These are phyloP conservation scores for Chiua sp. DNA, from an alignment of 1,284 basidiomycete species.

Conservation along the genomic window DNA sequence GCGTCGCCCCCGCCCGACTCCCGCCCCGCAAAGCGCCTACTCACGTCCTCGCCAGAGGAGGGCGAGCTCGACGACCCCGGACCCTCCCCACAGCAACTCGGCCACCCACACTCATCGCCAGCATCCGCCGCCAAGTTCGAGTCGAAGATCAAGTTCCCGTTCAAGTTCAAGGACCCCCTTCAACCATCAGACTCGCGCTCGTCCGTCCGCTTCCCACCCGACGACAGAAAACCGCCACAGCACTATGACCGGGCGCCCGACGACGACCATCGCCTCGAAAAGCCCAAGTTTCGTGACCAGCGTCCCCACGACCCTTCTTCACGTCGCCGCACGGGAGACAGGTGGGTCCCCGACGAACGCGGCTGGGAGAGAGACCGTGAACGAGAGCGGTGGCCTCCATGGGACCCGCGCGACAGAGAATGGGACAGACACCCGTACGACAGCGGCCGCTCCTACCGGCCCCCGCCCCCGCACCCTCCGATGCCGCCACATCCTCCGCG, in stretches of 20 bases:
- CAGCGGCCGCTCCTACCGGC: conserved; percentile 24
- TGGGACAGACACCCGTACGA: conserved; percentile 29
- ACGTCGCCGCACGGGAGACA: conserved; percentile 33
- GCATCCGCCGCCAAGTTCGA: conserved; percentile 37
- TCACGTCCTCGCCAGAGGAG: conserved; percentile 73
- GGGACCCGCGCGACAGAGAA: conserved; percentile 29
- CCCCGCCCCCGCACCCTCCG: conserved; percentile 7
- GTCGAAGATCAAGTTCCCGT: conserved; percentile 69
- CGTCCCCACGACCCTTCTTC: conserved; percentile 22
- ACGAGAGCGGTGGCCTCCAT: conserved; percentile 28
- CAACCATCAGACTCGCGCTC: conserved; percentile 11
- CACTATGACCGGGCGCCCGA: conserved; percentile 50
- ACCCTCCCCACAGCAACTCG: conserved; percentile 6
- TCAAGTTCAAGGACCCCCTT: conserved; percentile 58
- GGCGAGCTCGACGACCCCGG: conserved; percentile 68
- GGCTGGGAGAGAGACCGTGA: conserved; percentile 30
- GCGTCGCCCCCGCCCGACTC: conserved; percentile 56
- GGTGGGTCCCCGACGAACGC: conserved; percentile 36
- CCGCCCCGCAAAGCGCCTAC: conserved; percentile 59
- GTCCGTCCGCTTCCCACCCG: conserved; percentile 21
- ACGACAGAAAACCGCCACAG: conserved; percentile 37
- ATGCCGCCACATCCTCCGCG: conserved; percentile 17
- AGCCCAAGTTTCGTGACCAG: conserved; percentile 30
- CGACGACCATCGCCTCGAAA: conserved; percentile 47
- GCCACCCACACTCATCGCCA: conserved; percentile 23